Conservation (phyloP, 208 protist species). For the Crithidia bombi region DNA sequence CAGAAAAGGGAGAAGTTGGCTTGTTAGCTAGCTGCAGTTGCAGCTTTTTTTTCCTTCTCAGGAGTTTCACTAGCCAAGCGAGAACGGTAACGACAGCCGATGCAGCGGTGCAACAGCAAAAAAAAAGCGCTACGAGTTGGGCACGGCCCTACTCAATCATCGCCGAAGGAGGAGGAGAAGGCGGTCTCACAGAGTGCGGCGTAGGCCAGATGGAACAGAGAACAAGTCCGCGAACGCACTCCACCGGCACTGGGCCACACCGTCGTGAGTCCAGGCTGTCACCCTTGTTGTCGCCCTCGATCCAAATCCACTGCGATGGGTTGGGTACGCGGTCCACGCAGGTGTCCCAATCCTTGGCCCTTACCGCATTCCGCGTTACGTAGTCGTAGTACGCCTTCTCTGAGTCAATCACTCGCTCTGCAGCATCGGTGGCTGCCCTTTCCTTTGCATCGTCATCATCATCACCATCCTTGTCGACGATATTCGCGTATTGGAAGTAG, state of each 20-base stretch:
- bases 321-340: slow-evolving; percentile 52
- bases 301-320: slow-evolving; percentile 70
- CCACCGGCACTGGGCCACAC: slow-evolving; percentile 68
- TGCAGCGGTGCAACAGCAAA: too few species aligned
- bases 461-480: background rate
- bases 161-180: background rate
- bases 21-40: too few species aligned
- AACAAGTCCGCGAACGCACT: slow-evolving; percentile 74
- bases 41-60: too few species aligned
- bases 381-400: slow-evolving; percentile 41
- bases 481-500: slow-evolving; percentile 14
- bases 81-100: too few species aligned
- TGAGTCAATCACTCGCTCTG: background rate
- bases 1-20: too few species aligned
- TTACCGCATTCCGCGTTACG: slow-evolving; percentile 27
- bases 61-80: too few species aligned
- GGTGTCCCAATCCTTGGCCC: slow-evolving; percentile 71
- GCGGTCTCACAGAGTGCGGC: slow-evolving; percentile 14
- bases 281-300: slow-evolving; percentile 81
- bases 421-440: too few species aligned
- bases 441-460: background rate
- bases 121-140: too few species aligned
- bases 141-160: too few species aligned
- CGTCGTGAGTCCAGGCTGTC: slow-evolving; percentile 81
- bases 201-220: slow-evolving; percentile 46